These are phyloP conservation scores for Trifolium pratense DNA, from an alignment of 306 rosid species.

Conservation along the genomic window DNA sequence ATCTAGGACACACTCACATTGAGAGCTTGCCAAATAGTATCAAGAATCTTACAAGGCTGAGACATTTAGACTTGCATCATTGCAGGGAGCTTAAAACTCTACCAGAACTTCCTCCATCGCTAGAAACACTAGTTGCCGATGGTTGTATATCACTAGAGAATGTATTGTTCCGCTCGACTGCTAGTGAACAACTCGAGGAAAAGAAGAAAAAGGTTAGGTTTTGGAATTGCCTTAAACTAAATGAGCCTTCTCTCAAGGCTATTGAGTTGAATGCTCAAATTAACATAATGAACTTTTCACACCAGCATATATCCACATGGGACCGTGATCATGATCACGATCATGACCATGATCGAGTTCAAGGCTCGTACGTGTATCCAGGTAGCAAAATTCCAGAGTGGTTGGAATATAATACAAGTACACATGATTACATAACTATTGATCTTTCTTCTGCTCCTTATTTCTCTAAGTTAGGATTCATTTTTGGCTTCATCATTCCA, in stretches of 20 bases:
- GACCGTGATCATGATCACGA: background rate
- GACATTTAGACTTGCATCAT: background rate
- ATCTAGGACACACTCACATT: constrained; percentile 5
- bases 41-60: constrained; percentile 6
- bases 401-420: constrained; percentile 35
- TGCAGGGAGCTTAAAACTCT: constrained; percentile 5
- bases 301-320: background rate
- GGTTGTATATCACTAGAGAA: background rate
- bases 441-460: constrained; percentile 29
- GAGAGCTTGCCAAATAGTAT: background rate
- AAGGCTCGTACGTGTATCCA: constrained; percentile 33
- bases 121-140: background rate
- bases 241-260: background rate
- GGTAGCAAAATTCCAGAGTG: constrained; percentile 38
- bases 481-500: constrained; percentile 35
- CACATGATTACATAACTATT: constrained; percentile 2
- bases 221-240: constrained; percentile 25
- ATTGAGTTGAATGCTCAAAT: constrained; percentile 28
- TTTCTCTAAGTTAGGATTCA: constrained; percentile 2
- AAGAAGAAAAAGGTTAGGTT: background rate
- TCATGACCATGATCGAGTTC: background rate
- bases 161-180: background rate
- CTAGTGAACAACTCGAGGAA: background rate
- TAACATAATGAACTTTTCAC: background rate
- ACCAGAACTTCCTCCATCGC: constrained; percentile 22